Conservation (phyloP, 2,329 filamentous ascomycete genomes). For the Bimuria novae-zelandiae region DNA sequence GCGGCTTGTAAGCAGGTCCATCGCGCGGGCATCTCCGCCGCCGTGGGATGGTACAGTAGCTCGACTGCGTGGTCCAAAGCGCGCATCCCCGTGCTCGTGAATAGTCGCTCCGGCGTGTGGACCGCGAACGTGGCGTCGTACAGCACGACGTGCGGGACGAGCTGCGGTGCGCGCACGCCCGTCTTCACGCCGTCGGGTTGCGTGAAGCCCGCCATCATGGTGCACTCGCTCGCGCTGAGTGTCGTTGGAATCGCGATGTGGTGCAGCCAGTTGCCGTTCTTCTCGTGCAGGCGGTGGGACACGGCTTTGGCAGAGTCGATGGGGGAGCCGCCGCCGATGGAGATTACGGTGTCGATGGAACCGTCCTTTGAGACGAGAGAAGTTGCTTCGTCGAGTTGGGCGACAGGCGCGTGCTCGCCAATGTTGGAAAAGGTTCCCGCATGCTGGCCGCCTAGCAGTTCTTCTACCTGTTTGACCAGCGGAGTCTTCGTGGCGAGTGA, state of each 20-base stretch:
- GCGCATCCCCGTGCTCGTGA: constrained; percentile 57
- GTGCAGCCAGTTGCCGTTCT: constrained; percentile 40
- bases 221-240: constrained; percentile 59
- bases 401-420: constrained; percentile 60
- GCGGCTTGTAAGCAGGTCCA: constrained; percentile 53
- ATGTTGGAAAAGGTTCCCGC: constrained; percentile 62
- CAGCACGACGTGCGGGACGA: constrained; percentile 55
- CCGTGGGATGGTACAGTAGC: constrained; percentile 57
- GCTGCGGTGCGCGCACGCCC: constrained; percentile 48
- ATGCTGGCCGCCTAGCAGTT: constrained; percentile 52
- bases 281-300: constrained; percentile 43
- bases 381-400: constrained; percentile 58
- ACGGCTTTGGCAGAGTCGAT: constrained; percentile 55
- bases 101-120: constrained; percentile 57
- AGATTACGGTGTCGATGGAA: constrained; percentile 59
- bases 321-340: constrained; percentile 59
- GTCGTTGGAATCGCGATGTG: constrained; percentile 49
- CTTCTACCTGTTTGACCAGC: constrained; percentile 57
- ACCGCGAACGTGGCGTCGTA: constrained; percentile 59
- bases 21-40: constrained; percentile 57
- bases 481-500: constrained; percentile 60
- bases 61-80: constrained; percentile 63
- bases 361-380: constrained; percentile 51
- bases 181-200: constrained; percentile 56
- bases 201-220: constrained; percentile 58